Conservation (phyloP, 345 rosid genomes). For the Pistacia integerrima region DNA sequence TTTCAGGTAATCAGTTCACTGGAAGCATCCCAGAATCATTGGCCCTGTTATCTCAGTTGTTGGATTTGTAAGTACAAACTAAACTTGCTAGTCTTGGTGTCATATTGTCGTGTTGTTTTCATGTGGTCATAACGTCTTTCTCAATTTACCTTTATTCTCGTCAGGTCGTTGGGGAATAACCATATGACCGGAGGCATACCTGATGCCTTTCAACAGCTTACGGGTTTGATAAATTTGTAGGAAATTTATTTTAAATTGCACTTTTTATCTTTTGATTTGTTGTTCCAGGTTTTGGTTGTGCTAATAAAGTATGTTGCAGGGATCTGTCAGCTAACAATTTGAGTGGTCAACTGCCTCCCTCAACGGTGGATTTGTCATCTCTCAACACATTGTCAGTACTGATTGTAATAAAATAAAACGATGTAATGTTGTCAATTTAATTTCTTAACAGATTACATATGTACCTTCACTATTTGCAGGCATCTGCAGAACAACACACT, state of each 20-base stretch:
- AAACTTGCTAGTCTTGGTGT: slow-evolving; percentile 14
- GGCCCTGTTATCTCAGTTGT: slow-evolving; percentile 43
- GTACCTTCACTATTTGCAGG: slow-evolving; percentile 44
- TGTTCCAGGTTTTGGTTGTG: slow-evolving; percentile 25
- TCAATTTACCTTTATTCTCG: slow-evolving; percentile 18
- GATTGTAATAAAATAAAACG: slow-evolving; percentile 4
- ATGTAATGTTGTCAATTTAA: not conserved
- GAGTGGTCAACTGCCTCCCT: slow-evolving; percentile 72
- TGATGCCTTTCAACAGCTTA: slow-evolving; percentile 63
- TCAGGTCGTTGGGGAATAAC: slow-evolving; percentile 74
- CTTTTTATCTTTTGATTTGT: not conserved
- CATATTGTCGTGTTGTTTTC: not conserved
- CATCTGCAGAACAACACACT: slow-evolving; percentile 81
- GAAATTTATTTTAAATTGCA: slow-evolving; percentile 9
- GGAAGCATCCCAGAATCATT: slow-evolving; percentile 62
- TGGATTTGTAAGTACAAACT: slow-evolving; percentile 50
- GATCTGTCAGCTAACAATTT: slow-evolving; percentile 79
- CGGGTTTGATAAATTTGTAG: slow-evolving; percentile 63
- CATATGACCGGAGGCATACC: slow-evolving; percentile 69
- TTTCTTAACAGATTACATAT: not conserved
- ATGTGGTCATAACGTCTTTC: slow-evolving; percentile 2
- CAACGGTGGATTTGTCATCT: slow-evolving; percentile 63
- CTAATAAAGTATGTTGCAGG: slow-evolving; percentile 41
- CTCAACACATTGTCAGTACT: slow-evolving; percentile 71
- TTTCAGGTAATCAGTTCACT: slow-evolving; percentile 57